These are phyloP conservation scores for Ceratocystis ficicola DNA, from an alignment of 2,329 filamentous ascomycete species.

Conservation along the genomic window DNA sequence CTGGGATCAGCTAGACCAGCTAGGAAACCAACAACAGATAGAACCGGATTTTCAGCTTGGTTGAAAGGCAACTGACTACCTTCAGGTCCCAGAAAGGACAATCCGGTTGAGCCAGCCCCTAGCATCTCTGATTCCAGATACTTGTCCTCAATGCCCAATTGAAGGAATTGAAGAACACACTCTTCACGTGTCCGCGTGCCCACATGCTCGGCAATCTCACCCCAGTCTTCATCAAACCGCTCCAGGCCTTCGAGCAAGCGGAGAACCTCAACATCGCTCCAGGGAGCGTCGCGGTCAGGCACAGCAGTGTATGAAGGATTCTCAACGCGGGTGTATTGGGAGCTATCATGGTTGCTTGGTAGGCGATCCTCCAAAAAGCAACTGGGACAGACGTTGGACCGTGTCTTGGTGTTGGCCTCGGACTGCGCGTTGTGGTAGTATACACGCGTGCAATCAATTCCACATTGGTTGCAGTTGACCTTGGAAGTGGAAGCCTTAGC, in stretches of 20 bases:
- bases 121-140: constrained; percentile 66
- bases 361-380: constrained; percentile 80
- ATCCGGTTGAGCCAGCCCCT: constrained; percentile 42
- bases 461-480: constrained; percentile 81
- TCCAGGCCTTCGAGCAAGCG: constrained; percentile 82
- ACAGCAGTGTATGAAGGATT: constrained; percentile 70
- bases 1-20: constrained; percentile 82
- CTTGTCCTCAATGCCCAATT: constrained; percentile 94
- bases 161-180: constrained; percentile 91
- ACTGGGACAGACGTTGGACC: constrained; percentile 81
- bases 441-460: constrained; percentile 67
- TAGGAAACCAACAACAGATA: constrained; percentile 91
- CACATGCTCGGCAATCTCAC: constrained; percentile 81
- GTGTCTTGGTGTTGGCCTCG: constrained; percentile 51
- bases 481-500: constrained; percentile 54
- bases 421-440: constrained; percentile 48
- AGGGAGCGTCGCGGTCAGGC: constrained; percentile 74
- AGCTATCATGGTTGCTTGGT: constrained; percentile 62
- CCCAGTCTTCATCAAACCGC: constrained; percentile 92
- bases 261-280: constrained; percentile 84
- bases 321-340: constrained; percentile 79
- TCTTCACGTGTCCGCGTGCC: constrained; percentile 85
- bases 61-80: constrained; percentile 78
- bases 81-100: constrained; percentile 57
- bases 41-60: constrained; percentile 87